Conservation (phyloP, 345 rosid species). For the Arabis hirsuta region DNA sequence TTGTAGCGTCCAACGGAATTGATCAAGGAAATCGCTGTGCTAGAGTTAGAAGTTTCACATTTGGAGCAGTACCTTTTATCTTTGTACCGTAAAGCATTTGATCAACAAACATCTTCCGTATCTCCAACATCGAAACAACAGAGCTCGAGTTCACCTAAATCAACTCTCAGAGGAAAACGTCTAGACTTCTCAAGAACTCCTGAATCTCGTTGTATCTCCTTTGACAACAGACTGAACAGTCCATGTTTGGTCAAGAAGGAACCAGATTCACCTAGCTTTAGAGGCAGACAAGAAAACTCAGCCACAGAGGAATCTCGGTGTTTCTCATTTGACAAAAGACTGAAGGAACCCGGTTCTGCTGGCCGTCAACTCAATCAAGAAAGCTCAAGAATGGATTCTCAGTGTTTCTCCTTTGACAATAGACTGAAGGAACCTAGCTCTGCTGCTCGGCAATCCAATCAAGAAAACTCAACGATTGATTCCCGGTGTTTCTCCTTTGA, state of each 20-base stretch:
- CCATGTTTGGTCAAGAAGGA: conserved; percentile 49
- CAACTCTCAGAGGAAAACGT: conserved; percentile 52
- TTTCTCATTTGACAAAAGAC: conserved; percentile 41
- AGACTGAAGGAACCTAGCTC: conserved; percentile 24
- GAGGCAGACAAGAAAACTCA: conserved; percentile 34
- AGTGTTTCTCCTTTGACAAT: conserved; percentile 44
- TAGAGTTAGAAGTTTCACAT: conserved; percentile 90
- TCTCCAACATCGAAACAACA: conserved; percentile 62
- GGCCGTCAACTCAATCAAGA: conserved; percentile 39
- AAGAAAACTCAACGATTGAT: conserved; percentile 49
- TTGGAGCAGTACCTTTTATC: conserved; percentile 93
- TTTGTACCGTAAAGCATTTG: conserved; percentile 86
- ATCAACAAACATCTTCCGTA: conserved; percentile 63
- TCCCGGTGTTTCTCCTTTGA: conserved; percentile 52
- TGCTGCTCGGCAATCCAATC: conserved; percentile 39
- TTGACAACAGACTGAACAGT: conserved; percentile 50
- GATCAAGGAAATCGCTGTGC: conserved; percentile 82
- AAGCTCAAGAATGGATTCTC: conserved; percentile 45
- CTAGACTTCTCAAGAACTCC: conserved; percentile 52
- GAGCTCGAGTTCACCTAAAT: conserved; percentile 52
- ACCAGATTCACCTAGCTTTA: conserved; percentile 33
- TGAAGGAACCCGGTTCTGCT: conserved; percentile 22
- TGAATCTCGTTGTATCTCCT: conserved; percentile 46
- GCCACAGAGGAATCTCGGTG: conserved; percentile 23
- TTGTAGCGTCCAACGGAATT: conserved; percentile 81